phyloP scores from a whole-genome alignment of 2,329 filamentous ascomycete genomes.

The Alternaria rosae region DNA sequence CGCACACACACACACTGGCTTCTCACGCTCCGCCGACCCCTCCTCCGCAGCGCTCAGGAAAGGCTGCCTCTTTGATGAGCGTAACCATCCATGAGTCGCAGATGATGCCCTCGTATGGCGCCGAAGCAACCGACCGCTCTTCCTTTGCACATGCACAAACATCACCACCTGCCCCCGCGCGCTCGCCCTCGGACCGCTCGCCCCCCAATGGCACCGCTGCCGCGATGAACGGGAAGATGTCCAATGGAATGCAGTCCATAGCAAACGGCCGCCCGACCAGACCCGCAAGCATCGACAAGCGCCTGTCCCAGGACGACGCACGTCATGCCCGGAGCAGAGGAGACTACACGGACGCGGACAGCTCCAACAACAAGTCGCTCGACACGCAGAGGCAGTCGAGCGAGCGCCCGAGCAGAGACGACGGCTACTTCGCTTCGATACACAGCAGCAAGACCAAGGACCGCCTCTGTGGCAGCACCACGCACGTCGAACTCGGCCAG shows the following conservation, averaged over 20 bases:
- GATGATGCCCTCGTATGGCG: constrained; percentile 61
- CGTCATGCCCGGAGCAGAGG: constrained; percentile 24
- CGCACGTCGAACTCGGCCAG: constrained; percentile 48
- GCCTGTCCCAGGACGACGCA: constrained; percentile 48
- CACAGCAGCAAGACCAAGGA: constrained; percentile 47
- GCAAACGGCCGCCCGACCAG: constrained; percentile 48
- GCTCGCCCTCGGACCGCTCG: constrained; percentile 36
- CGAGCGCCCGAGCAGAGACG: constrained; percentile 48
- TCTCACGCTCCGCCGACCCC: constrained; percentile 35
- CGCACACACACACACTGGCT: constrained; percentile 30
- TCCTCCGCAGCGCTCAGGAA: constrained; percentile 35
- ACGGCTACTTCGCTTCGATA: constrained; percentile 56
- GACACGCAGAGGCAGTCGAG: constrained; percentile 36
- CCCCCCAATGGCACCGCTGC: constrained; percentile 37
- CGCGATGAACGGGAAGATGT: constrained; percentile 44
- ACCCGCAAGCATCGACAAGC: constrained; percentile 42
- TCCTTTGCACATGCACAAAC: constrained; percentile 43
- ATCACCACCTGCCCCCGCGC: constrained; percentile 40
- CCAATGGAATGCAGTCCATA: constrained; percentile 45
- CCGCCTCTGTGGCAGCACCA: constrained; percentile 35
- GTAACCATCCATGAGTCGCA: constrained; percentile 46
- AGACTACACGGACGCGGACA: constrained; percentile 27
- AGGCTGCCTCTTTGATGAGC: constrained; percentile 41
- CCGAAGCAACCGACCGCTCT: constrained; percentile 52
- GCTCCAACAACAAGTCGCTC: constrained; percentile 26